Evolutionary conservation across 2,329 filamentous ascomycete species (phyloP).

Genomic region (Talaromyces sp.): DNA sequence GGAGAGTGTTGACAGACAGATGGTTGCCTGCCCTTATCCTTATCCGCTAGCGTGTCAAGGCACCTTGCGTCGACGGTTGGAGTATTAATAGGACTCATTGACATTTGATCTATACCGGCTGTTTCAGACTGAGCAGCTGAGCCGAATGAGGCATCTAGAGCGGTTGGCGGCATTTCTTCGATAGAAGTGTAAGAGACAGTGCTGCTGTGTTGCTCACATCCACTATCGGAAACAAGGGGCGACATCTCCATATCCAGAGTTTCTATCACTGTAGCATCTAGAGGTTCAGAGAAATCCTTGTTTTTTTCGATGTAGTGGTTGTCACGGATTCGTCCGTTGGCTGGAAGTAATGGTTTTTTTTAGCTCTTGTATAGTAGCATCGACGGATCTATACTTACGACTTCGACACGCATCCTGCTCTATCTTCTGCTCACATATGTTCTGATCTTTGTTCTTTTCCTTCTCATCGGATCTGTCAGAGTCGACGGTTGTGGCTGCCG

Average conservation of each 20-base stretch:
- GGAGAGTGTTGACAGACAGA: not conserved
- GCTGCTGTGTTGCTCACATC: slow-evolving; percentile 1
- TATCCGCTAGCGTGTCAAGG: not conserved
- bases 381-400: not conserved
- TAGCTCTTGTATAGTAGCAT: slow-evolving; percentile 3
- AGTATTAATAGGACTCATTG: slow-evolving; percentile 3
- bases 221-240: not conserved
- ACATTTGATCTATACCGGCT: not conserved
- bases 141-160: not conserved
- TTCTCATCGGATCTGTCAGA: not conserved
- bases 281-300: slow-evolving; percentile 6
- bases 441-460: not conserved
- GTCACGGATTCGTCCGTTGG: not conserved
- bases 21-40: not conserved
- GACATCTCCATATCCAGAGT: not conserved
- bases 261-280: not conserved
- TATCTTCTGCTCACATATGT: not conserved
- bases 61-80: not conserved
- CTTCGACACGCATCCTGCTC: not conserved
- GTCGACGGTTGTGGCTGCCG: not conserved
- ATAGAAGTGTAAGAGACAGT: not conserved
- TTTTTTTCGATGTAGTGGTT: not conserved
- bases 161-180: not conserved
- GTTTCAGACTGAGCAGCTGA: not conserved
- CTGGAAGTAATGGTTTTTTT: not conserved